These are phyloP conservation scores for Fusarium sublunatum DNA, from an alignment of 2,329 filamentous ascomycete genomes.

Conservation along the genomic window DNA sequence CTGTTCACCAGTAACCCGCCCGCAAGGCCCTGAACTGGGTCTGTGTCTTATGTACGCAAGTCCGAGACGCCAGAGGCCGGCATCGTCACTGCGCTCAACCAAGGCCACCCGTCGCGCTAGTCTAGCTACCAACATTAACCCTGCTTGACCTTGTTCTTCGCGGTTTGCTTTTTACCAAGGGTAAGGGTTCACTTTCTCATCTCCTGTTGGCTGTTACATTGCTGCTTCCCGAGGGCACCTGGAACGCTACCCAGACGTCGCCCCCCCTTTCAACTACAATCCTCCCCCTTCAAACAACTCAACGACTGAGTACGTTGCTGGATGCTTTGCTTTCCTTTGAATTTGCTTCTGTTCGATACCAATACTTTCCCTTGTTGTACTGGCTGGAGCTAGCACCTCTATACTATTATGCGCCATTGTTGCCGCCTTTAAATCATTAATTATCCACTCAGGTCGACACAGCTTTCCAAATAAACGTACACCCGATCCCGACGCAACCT, in stretches of 20 bases:
- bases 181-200: slow-evolving; percentile 44
- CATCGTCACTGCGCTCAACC: slow-evolving; percentile 43
- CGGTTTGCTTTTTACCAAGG: slow-evolving; percentile 46
- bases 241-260: slow-evolving; percentile 33
- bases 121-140: slow-evolving; percentile 37
- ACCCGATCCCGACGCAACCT: slow-evolving; percentile 29
- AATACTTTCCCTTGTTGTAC: slow-evolving; percentile 23
- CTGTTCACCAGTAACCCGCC: slow-evolving; percentile 13
- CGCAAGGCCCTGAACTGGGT: slow-evolving; percentile 39
- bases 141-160: slow-evolving; percentile 37
- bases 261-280: slow-evolving; percentile 41
- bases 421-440: slow-evolving; percentile 35
- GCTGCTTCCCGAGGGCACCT: slow-evolving; percentile 39
- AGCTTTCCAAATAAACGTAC: slow-evolving; percentile 32
- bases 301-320: slow-evolving; percentile 39
- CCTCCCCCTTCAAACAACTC: slow-evolving; percentile 35
- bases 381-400: slow-evolving; percentile 20
- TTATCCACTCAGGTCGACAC: slow-evolving; percentile 35
- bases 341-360: slow-evolving; percentile 22
- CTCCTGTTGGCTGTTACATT: slow-evolving; percentile 39
- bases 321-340: slow-evolving; percentile 19
- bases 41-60: slow-evolving; percentile 36
- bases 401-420: slow-evolving; percentile 27
- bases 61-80: slow-evolving; percentile 36
- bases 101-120: slow-evolving; percentile 40